Percentiles rank a stretch among this genome's conserved stretches.
Conservation (phyloP, 495 filamentous ascomycete species). For the Parathielavia hyrcaniae region DNA sequence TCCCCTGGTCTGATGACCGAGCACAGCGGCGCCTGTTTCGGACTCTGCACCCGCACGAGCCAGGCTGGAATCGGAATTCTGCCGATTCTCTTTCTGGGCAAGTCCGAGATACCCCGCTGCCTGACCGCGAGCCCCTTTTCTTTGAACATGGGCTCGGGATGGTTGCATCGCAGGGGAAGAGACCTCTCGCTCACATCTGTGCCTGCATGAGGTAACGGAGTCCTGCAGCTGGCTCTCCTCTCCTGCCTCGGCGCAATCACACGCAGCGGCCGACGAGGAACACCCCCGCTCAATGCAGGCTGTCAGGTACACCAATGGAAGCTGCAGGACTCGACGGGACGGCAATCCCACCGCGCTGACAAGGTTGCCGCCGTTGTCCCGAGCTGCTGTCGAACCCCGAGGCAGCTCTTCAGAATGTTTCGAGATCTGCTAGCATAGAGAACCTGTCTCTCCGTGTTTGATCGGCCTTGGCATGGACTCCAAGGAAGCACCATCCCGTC, state of each 20-base stretch:
- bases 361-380: constrained; percentile 11
- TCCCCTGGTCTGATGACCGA: constrained; percentile 16
- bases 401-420: constrained; percentile 4
- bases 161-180: constrained; percentile 1
- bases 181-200: too few relatives aligned
- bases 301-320: constrained; percentile 20
- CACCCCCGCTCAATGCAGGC: constrained; percentile 11
- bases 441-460: constrained; percentile 13
- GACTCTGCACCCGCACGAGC: constrained; percentile 16
- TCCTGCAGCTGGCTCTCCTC: background rate
- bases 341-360: constrained; percentile 8
- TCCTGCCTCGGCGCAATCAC: background rate
- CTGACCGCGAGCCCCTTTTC: too few relatives aligned
- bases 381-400: background rate
- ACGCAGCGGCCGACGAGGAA: background rate
- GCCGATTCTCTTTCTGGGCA: constrained; percentile 9
- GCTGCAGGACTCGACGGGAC: constrained; percentile 6
- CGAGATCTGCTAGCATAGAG: constrained; percentile 1
- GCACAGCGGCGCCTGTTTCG: constrained; percentile 30
- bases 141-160: too few relatives aligned
- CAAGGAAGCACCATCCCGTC: too few relatives aligned
- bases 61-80: constrained; percentile 13
- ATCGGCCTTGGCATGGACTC: constrained; percentile 17
- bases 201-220: background rate
- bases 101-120: constrained; percentile 7